phyloP scores from a whole-genome alignment of 805 yeast species.

The Scheffersomyces spartinae region DNA sequence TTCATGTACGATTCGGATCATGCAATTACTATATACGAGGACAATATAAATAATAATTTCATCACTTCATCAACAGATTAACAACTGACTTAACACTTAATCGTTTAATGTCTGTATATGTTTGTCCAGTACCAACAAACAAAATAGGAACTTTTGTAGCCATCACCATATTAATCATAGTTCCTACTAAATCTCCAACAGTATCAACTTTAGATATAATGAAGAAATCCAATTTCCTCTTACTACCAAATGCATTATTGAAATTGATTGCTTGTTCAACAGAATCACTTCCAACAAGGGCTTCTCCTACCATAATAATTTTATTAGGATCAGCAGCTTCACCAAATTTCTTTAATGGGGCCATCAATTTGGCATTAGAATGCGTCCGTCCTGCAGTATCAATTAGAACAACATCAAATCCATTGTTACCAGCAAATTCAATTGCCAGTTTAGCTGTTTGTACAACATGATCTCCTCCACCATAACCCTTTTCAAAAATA shows the following conservation, averaged over 20 bases:
- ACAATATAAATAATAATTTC: neutral
- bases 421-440: slow-evolving; percentile 55
- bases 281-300: slow-evolving; percentile 93
- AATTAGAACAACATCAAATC: slow-evolving; percentile 77
- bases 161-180: slow-evolving; percentile 95
- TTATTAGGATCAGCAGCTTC: slow-evolving; percentile 92
- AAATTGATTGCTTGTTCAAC: slow-evolving; percentile 92
- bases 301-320: slow-evolving; percentile 98
- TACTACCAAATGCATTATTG: slow-evolving; percentile 84
- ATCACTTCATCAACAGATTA: slow-evolving; percentile 59
- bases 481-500: slow-evolving; percentile 88
- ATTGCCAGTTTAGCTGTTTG: slow-evolving; percentile 88
- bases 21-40: too few species aligned
- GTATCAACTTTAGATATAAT: slow-evolving; percentile 93
- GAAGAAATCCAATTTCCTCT: slow-evolving; percentile 75
- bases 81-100: slow-evolving; percentile 91
- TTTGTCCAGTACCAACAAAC: slow-evolving; percentile 95
- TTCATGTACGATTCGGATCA: too few species aligned
- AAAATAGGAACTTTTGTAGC: slow-evolving; percentile 92
- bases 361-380: slow-evolving; percentile 89
- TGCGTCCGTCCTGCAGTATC: slow-evolving; percentile 98
- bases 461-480: slow-evolving; percentile 91
- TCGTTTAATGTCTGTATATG: slow-evolving; percentile 86
- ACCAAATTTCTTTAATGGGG: slow-evolving; percentile 89
- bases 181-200: slow-evolving; percentile 91